Percentiles rank a stretch among this genome's conserved stretches.
phyloP scores from a whole-genome alignment of 129 eudicot species.

The Flaveria sonorensis region DNA sequence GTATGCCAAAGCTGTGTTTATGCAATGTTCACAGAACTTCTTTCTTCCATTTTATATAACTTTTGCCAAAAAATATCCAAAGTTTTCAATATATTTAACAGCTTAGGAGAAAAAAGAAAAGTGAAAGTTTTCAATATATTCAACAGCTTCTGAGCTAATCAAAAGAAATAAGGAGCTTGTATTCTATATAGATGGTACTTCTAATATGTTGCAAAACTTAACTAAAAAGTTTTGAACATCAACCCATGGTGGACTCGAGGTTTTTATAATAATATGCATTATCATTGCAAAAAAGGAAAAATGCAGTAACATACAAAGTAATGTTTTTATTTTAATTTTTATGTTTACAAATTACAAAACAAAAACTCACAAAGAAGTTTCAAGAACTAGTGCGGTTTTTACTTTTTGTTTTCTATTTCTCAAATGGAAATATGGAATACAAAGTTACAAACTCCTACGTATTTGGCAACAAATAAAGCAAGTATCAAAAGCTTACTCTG shows the following conservation, averaged over 20 bases:
- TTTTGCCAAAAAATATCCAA: background rate
- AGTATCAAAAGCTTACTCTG: conserved; percentile 44
- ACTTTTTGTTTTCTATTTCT: background rate
- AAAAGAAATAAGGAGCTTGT: too few relatives aligned
- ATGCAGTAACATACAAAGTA: too few relatives aligned
- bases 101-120: background rate
- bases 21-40: background rate
- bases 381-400: too few relatives aligned
- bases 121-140: too few relatives aligned
- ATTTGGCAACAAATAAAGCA: background rate
- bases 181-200: background rate
- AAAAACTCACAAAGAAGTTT: background rate
- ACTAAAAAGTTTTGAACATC: background rate
- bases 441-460: background rate
- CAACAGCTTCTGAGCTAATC: background rate
- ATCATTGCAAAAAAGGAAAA: too few relatives aligned
- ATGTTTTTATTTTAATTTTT: too few relatives aligned
- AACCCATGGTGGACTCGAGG: background rate
- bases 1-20: background rate
- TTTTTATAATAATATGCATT: background rate
- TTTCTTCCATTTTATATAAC: background rate
- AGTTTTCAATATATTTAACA: background rate
- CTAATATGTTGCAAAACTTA: background rate
- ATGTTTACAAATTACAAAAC: background rate
- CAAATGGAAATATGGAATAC: background rate